Percentiles rank a stretch among this genome's conserved stretches.
Evolutionary conservation across 345 rosid species (phyloP).

Genomic region (Carallia pectinifolia): DNA sequence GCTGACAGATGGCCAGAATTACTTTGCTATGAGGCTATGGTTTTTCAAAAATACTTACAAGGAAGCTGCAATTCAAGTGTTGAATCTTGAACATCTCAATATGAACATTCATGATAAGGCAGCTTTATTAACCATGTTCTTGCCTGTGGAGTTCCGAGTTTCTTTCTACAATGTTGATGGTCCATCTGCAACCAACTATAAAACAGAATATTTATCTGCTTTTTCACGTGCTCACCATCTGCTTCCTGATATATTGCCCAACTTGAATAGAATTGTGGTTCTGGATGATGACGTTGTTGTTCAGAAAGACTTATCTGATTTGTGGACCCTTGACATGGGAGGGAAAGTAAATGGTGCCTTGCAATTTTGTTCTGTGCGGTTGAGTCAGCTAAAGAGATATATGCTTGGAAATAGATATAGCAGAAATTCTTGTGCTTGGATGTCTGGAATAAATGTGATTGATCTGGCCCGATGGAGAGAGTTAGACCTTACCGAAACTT

Average conservation of each 20-base stretch:
- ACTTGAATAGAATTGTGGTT: constrained; percentile 64
- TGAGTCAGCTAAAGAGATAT: constrained; percentile 59
- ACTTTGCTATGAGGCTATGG: constrained; percentile 31
- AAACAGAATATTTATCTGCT: constrained; percentile 65
- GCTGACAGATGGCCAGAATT: constrained; percentile 33
- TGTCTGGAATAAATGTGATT: constrained; percentile 86
- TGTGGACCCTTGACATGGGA: constrained; percentile 74
- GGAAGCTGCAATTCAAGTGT: constrained; percentile 27
- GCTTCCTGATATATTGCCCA: constrained; percentile 68
- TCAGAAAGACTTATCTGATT: constrained; percentile 68
- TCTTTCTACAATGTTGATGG: constrained; percentile 43
- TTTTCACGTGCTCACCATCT: constrained; percentile 81
- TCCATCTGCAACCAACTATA: constrained; percentile 37
- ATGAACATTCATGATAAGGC: constrained; percentile 42
- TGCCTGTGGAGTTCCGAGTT: constrained; percentile 85
- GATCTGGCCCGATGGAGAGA: constrained; percentile 82
- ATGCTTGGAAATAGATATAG: constrained; percentile 44
- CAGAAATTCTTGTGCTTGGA: constrained; percentile 67
- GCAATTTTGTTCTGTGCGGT: constrained; percentile 61
- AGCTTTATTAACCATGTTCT: constrained; percentile 40
- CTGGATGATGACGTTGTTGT: constrained; percentile 93
- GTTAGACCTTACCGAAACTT: constrained; percentile 52
- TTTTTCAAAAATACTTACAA: constrained; percentile 20
- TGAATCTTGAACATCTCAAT: constrained; percentile 29
- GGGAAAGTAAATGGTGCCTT: constrained; percentile 84